Conservation (phyloP, 2,329 filamentous ascomycete species). For the Cryphonectria radicalis region DNA sequence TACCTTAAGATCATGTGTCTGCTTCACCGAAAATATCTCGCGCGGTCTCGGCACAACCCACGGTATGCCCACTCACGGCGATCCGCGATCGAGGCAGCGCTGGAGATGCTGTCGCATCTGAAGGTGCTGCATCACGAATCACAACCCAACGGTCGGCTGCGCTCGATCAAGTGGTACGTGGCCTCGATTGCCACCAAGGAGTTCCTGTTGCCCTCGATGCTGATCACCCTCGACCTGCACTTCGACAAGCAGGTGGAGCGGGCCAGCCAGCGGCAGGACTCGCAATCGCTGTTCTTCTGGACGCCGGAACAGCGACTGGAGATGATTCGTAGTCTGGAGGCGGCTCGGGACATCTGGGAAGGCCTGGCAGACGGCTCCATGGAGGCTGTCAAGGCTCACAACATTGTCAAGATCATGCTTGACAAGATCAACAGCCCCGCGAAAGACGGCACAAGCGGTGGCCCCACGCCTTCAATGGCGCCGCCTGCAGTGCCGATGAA, state of each 20-base stretch:
- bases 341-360: slow-evolving; percentile 79
- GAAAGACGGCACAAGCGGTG: slow-evolving; percentile 18
- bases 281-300: slow-evolving; percentile 58
- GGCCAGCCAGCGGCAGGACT: slow-evolving; percentile 44
- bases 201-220: slow-evolving; percentile 83
- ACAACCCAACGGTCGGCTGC: slow-evolving; percentile 71
- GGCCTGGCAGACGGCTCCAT: slow-evolving; percentile 76
- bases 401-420: slow-evolving; percentile 82
- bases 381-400: slow-evolving; percentile 86
- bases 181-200: slow-evolving; percentile 81
- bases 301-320: slow-evolving; percentile 65
- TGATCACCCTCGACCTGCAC: slow-evolving; percentile 82
- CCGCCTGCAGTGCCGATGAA: slow-evolving; percentile 29
- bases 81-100: slow-evolving; percentile 82
- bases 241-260: slow-evolving; percentile 61
- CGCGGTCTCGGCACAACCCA: slow-evolving; percentile 75
- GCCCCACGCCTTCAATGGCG: slow-evolving; percentile 20
- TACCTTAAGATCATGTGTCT: slow-evolving; percentile 90
- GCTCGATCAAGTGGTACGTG: slow-evolving; percentile 77
- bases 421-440: slow-evolving; percentile 68
- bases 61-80: slow-evolving; percentile 84
- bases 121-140: slow-evolving; percentile 76
- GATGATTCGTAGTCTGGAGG: slow-evolving; percentile 77
- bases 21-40: slow-evolving; percentile 84
- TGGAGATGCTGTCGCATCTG: slow-evolving; percentile 81